Evolutionary conservation across 2,329 filamentous ascomycete genomes (phyloP).

Genomic region (Zymoseptoria tritici): DNA sequence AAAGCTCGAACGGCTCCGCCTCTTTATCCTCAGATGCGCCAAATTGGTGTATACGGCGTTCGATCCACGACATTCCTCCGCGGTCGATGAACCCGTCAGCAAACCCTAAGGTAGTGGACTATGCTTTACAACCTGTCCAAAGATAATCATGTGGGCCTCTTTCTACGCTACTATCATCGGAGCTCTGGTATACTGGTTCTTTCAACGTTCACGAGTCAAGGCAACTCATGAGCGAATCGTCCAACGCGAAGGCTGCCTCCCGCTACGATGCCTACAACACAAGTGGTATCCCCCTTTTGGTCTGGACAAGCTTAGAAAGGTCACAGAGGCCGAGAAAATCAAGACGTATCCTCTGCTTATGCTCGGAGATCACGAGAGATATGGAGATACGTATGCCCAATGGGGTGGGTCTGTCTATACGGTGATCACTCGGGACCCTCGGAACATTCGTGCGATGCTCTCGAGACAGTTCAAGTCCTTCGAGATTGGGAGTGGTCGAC

Average conservation of each 20-base stretch:
- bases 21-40: no score
- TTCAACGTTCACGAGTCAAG: not conserved
- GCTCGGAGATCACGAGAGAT: constrained; percentile 6
- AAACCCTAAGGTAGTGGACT: not conserved
- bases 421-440: constrained; percentile 3
- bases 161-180: not conserved
- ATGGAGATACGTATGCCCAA: constrained; percentile 8
- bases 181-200: not conserved
- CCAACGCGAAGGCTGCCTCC: not conserved
- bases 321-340: constrained; percentile 1
- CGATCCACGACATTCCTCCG: not conserved
- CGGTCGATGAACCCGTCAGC: not conserved
- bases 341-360: constrained; percentile 8
- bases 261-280: constrained; percentile 1
- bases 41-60: not conserved
- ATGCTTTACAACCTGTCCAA: no score
- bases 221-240: not conserved
- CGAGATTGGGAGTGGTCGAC: constrained; percentile 2
- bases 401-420: constrained; percentile 5
- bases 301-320: constrained; percentile 4
- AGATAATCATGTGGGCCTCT: not conserved
- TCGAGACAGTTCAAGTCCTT: constrained; percentile 4
- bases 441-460: constrained; percentile 4
- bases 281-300: constrained; percentile 4
- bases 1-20: no score